Evolutionary conservation across 2,329 filamentous ascomycete genomes (phyloP).

Genomic region (Colletotrichum destructivum): DNA sequence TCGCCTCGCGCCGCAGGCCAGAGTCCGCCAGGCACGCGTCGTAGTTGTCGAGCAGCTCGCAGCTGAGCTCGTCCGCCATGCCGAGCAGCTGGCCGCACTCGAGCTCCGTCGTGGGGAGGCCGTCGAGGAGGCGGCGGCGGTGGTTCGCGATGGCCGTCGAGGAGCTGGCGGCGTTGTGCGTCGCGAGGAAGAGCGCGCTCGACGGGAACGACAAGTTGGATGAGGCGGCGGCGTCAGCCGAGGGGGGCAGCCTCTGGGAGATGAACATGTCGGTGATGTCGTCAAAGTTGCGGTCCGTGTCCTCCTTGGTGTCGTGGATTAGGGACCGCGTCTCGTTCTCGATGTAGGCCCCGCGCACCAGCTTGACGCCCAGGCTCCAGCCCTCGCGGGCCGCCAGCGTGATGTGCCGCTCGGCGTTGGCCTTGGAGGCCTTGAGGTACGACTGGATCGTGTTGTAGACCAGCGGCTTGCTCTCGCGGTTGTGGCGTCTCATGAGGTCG

Average conservation of each 20-base stretch:
- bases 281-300: conserved; percentile 83
- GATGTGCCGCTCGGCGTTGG: conserved; percentile 73
- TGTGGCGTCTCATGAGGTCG: conserved; percentile 83
- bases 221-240: conserved; percentile 48
- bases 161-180: conserved; percentile 75
- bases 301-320: conserved; percentile 80
- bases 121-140: conserved; percentile 65
- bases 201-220: conserved; percentile 64
- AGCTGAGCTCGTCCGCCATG: conserved; percentile 95
- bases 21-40: conserved; percentile 31
- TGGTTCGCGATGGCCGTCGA: conserved; percentile 75
- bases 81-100: conserved; percentile 59
- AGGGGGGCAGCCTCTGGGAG: conserved; percentile 64
- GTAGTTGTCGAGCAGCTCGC: conserved; percentile 63
- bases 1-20: conserved; percentile 31
- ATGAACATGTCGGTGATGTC: conserved; percentile 78
- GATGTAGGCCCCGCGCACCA: conserved; percentile 83
- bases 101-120: conserved; percentile 57
- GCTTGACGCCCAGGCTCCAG: conserved; percentile 81
- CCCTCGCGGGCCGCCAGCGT: conserved; percentile 69
- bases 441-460: conserved; percentile 88
- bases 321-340: conserved; percentile 78
- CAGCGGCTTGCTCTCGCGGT: conserved; percentile 74
- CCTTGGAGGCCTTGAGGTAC: conserved; percentile 78
- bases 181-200: conserved; percentile 80